phyloP scores from a whole-genome alignment of 2,329 filamentous ascomycete species.

The Davidsoniella virescens region DNA sequence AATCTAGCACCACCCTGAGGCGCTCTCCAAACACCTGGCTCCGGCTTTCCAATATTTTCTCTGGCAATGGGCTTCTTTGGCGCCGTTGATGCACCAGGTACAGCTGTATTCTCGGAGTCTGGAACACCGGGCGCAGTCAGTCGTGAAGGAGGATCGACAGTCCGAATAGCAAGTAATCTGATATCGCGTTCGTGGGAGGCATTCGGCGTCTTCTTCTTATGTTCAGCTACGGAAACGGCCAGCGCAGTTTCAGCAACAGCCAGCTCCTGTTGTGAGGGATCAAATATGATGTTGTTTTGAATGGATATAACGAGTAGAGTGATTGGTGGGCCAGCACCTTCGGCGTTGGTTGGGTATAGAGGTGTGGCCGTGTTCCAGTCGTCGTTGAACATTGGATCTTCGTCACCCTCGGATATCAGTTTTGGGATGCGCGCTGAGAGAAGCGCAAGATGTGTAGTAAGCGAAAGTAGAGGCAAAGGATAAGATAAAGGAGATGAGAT shows the following conservation, averaged over 20 bases:
- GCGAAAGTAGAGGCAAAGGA: conserved; percentile 76
- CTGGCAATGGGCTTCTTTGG: conserved; percentile 26
- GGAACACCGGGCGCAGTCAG: conserved; percentile 56
- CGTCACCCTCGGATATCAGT: conserved; percentile 76
- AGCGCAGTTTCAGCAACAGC: conserved; percentile 81
- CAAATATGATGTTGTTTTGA: conserved; percentile 80
- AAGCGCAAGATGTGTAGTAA: conserved; percentile 86
- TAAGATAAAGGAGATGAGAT: conserved; percentile 89
- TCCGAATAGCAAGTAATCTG: conserved; percentile 51
- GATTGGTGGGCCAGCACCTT: conserved; percentile 52
- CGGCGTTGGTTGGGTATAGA: conserved; percentile 44
- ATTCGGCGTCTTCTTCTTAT: conserved; percentile 16
- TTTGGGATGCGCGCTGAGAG: conserved; percentile 71
- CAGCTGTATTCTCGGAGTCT: conserved; percentile 44
- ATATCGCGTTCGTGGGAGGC: conserved; percentile 32
- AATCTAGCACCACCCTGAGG: conserved; percentile 71
- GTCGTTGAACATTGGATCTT: conserved; percentile 95
- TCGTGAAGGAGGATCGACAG: conserved; percentile 58
- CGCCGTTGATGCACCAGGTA: conserved; percentile 21
- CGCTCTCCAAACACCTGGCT: conserved; percentile 67
- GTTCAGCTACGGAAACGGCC: conserved; percentile 60
- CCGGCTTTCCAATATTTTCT: conserved; percentile 24
- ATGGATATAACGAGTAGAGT: conserved; percentile 82
- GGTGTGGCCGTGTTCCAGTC: conserved; percentile 79
- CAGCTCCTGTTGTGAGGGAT: conserved; percentile 79